Evolutionary conservation across 176 grass and related monocot genomes (phyloP), one percentile per base, ranked within the genome.

Genomic region (Eleusine indica): DNA sequence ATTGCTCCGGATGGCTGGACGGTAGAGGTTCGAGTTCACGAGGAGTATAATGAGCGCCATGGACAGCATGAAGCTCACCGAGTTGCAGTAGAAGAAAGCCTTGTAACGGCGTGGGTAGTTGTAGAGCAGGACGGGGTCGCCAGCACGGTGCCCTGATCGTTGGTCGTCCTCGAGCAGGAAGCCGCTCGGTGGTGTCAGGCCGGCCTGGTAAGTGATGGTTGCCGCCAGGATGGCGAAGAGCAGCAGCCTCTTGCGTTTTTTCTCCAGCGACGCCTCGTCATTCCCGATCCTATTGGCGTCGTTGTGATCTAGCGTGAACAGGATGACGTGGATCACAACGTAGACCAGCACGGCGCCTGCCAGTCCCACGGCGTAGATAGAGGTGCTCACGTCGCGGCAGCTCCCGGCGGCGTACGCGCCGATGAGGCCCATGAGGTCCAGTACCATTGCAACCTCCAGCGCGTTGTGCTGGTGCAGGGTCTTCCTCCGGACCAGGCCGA

Each of bases 31-130:
- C 16, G 17, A 17, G 28, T 80, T 81, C 49, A 81, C 66, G 3
- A 88, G 86, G 0, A 88, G 37, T 25, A 88, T 51, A 17, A 88
- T 82, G 58, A 83, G 74, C 19, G 81, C 66, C 1, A 88, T 22
- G 11, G 86, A 88, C 4, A 52, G 15, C 65, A 88, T 68, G 80
- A 88, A 88, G 32, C 71, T 83, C 15, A 62, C 60, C 18, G 86
- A 66, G 17, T 88, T 88, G 53, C 86, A 88, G 46, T 88, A 88
- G 47, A 88, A 77, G 64, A 77, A 88, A 1, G 79, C 73, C 5
- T 29, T 22, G 71, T 88, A 88, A 9, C 86, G 84, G 66, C 5
- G 22, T n/a, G 44, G 35, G 25, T 17, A 78, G 13, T 54, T 70
- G 40, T 77, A 40, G 3, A 40, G 80, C 13, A 88, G 41, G 1